Evolutionary conservation across 495 filamentous ascomycete genomes (phyloP), one percentile per base, ranked within the genome.

Genomic region (Glarea lozoyensis): DNA sequence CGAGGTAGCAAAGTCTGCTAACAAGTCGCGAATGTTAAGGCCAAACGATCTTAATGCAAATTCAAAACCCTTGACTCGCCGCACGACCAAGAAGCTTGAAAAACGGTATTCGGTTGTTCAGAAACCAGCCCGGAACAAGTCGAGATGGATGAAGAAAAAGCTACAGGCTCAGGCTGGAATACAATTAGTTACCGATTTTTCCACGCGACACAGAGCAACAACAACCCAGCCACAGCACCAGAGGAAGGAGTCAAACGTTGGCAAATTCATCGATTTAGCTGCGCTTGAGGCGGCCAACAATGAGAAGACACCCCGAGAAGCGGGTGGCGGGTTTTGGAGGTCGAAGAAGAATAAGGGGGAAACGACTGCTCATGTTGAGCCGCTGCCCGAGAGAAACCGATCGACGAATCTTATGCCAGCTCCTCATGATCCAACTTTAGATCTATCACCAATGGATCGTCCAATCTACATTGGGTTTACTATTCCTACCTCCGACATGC

Each of bases 401-500:
- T 41, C 23, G 49, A 42, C 1, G 32, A 50, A 21, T 56, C 50
- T n/a, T 52, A 52, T 24, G 36, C 54, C 15, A 46, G 43, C 52
- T 41, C 41, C 47, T 30, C 16, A 55, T n/a, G 53, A 50, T 4
- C 53, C 58, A 32, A 53, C 44, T 18, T 43, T 40, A n/a, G 83
- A 81, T 29, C 62, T 94, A 2, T 90, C 86, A 4, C 87, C 87
- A 0, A 78, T 70, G 4, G 81, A 86, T 51, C 64, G 82, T 19
- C 75, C 82, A 11, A 87, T 94, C 31, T 69, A 85, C 50, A 93
- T 94, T 45, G 88, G 86, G 0, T 73, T 93, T 6, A 73, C 72
- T 2, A 73, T 92, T 22, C 81, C 84, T 10, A 69, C 69, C 5
- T 69, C 75, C 22, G 72, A 78, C 16, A 56, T 81, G 2, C 59